Evolutionary conservation across 768 basidiomycete genomes (phyloP).

Genomic region (Tephrocybe sp.): DNA sequence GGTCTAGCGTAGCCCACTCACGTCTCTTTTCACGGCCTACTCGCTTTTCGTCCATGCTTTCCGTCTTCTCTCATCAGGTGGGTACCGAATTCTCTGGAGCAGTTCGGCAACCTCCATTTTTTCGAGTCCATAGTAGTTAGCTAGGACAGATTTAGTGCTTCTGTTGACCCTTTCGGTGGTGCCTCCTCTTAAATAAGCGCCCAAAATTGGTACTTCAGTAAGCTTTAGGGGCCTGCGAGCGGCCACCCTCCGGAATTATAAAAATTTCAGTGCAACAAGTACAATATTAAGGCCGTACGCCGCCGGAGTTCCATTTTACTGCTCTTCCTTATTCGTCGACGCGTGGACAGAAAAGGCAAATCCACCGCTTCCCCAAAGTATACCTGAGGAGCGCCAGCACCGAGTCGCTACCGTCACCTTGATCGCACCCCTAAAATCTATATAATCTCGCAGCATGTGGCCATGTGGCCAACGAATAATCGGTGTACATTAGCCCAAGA

Average conservation of each 20-base stretch:
- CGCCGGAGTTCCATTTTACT: slow-evolving; percentile 7
- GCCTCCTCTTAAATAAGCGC: background rate
- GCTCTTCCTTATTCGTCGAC: background rate
- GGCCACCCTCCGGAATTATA: background rate
- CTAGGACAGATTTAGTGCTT: no score
- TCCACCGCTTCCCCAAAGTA: background rate
- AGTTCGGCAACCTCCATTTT: background rate
- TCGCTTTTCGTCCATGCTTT: slow-evolving; percentile 3
- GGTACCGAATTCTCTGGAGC: background rate
- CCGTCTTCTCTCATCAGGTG: background rate
- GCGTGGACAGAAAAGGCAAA: background rate
- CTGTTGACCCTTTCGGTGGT: no score
- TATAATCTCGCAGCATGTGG: slow-evolving; percentile 4
- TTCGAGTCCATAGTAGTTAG: no score
- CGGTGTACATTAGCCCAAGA: background rate
- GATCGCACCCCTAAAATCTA: background rate
- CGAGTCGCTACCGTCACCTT: background rate
- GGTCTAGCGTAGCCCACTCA: no score
- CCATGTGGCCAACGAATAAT: background rate
- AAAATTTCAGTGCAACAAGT: slow-evolving; percentile 4
- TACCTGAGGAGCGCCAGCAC: background rate
- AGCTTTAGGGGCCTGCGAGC: background rate
- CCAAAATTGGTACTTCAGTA: background rate
- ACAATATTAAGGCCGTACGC: slow-evolving; percentile 7
- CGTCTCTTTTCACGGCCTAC: slow-evolving; percentile 1